Percentiles rank a stretch among this genome's conserved stretches.
Evolutionary conservation across 140 eudicot species (phyloP).

Genomic region (Bidens hawaiensis): DNA sequence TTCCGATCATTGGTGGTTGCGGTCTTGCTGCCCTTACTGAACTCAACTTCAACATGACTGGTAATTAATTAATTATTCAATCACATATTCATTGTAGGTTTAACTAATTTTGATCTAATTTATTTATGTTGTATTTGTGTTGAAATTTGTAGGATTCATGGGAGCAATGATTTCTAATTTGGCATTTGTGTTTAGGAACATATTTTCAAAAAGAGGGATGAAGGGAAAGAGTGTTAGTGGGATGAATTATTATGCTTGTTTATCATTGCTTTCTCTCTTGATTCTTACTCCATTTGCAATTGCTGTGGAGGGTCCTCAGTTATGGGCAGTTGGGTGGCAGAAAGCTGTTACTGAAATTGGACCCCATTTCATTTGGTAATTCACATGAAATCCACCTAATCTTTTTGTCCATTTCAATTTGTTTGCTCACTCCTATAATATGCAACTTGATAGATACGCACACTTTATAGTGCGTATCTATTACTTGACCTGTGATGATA

Average conservation of each 20-base stretch:
- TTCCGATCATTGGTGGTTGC: conserved; percentile 57
- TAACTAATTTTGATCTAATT: background rate
- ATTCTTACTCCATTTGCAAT: conserved; percentile 53
- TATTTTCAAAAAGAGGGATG: conserved; percentile 47
- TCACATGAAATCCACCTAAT: conserved; percentile 36
- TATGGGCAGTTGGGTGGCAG: conserved; percentile 57
- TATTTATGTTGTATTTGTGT: conserved; percentile 9
- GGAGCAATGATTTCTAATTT: conserved; percentile 53
- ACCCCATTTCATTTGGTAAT: conserved; percentile 51
- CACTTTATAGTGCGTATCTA: background rate
- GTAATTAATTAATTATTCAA: conserved; percentile 21
- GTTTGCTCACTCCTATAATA: background rate
- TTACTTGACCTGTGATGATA: background rate
- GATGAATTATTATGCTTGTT: conserved; percentile 52
- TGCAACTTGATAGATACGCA: too few relatives aligned
- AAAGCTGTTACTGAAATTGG: conserved; percentile 48
- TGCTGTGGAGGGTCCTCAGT: conserved; percentile 50
- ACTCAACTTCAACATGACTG: conserved; percentile 61
- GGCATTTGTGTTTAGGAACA: conserved; percentile 51
- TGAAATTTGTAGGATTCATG: conserved; percentile 40
- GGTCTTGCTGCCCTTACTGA: conserved; percentile 60
- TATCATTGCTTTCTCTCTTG: conserved; percentile 43
- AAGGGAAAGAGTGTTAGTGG: conserved; percentile 51
- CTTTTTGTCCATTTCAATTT: conserved; percentile 17
- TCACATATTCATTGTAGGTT: conserved; percentile 9